Percentiles rank a stretch among this genome's conserved stretches.
These are phyloP conservation scores for Cryptosporidium sp. DNA, from an alignment of 169 alveolate genomes.

Conservation along the genomic window DNA sequence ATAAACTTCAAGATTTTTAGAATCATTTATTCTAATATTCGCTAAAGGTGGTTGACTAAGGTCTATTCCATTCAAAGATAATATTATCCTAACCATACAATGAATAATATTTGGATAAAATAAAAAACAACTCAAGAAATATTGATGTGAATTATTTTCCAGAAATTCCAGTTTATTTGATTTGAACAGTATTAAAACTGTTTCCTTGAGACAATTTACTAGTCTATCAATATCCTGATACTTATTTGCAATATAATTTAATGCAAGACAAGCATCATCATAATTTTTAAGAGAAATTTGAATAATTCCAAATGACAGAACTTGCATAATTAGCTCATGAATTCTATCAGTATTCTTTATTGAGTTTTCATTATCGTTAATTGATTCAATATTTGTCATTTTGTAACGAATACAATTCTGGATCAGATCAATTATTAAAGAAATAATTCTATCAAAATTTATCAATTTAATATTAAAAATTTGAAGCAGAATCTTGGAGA, in stretches of 20 bases:
- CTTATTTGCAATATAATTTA: slow-evolving; percentile 21
- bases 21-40: background rate
- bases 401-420: slow-evolving; percentile 15
- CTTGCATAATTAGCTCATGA: background rate
- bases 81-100: slow-evolving; percentile 35
- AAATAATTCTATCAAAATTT: background rate
- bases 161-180: background rate
- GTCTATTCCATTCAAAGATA: slow-evolving; percentile 23
- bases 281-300: slow-evolving; percentile 13
- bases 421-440: background rate
- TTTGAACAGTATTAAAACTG: background rate
- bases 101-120: slow-evolving; percentile 30
- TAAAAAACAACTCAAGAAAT: background rate
- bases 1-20: slow-evolving; percentile 8
- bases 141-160: background rate
- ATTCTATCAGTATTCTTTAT: background rate
- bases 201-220: background rate
- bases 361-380: background rate
- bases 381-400: background rate
- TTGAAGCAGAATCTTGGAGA: background rate
- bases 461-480: background rate
- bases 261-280: slow-evolving; percentile 31
- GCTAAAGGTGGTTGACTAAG: slow-evolving; percentile 25
- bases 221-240: slow-evolving; percentile 25
- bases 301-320: slow-evolving; percentile 10